Evolutionary conservation across 2,329 filamentous ascomycete genomes (phyloP).

Genomic region (Epicoccum nigrum): DNA sequence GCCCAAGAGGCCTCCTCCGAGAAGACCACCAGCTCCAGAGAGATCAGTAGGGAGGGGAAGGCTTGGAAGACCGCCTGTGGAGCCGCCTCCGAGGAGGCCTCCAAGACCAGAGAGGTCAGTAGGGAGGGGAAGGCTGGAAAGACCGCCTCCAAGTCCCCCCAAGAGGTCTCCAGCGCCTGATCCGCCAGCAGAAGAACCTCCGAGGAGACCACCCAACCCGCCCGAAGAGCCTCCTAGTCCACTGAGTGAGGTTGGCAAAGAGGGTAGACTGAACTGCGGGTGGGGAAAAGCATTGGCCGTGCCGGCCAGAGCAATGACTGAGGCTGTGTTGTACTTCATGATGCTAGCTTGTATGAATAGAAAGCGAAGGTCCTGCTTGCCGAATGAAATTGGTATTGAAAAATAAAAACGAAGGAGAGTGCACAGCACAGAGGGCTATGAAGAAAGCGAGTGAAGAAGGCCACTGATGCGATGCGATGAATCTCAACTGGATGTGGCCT

Average conservation of each 20-base stretch:
- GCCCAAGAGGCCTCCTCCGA: not conserved
- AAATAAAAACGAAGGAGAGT: constrained; percentile 23
- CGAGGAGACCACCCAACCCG: too few species aligned
- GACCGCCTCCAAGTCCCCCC: not conserved
- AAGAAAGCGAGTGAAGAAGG: constrained; percentile 17
- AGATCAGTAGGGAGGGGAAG: not conserved
- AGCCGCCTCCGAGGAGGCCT: not conserved
- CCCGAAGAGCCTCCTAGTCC: constrained; percentile 10
- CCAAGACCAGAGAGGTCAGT: not conserved
- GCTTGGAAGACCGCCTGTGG: not conserved
- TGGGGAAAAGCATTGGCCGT: constrained; percentile 29
- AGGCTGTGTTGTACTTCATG: constrained; percentile 35
- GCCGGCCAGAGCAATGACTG: constrained; percentile 28
- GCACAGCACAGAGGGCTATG: constrained; percentile 27
- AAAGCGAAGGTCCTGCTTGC: constrained; percentile 3
- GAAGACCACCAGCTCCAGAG: not conserved
- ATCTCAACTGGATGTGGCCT: not conserved
- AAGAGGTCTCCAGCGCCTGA: too few species aligned
- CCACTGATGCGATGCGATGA: constrained; percentile 11
- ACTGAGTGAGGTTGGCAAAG: constrained; percentile 20
- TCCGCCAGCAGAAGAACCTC: not conserved
- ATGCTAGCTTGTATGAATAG: constrained; percentile 5
- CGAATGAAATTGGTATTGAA: constrained; percentile 2
- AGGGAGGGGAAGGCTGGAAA: not conserved
- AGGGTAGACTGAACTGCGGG: constrained; percentile 24